Conservation (phyloP, 495 filamentous ascomycete species). For the Gamarada debralockiae region DNA sequence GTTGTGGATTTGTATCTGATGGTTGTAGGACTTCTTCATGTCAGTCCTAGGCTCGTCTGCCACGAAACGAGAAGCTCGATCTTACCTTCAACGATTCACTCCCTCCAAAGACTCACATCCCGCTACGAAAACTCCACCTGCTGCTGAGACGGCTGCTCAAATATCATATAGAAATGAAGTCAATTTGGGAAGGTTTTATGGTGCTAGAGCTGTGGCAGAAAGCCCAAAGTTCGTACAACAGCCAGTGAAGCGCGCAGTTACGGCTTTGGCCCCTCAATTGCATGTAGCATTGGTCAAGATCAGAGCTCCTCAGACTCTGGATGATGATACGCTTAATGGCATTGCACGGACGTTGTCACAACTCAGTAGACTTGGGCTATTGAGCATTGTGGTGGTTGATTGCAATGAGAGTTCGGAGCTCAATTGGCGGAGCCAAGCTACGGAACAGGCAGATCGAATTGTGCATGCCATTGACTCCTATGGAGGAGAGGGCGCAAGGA, state of each 20-base stretch:
- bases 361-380: slow-evolving; percentile 74
- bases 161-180: slow-evolving; percentile 34
- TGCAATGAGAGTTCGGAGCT: slow-evolving; percentile 34
- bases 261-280: slow-evolving; percentile 43
- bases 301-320: slow-evolving; percentile 62
- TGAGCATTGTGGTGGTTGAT: slow-evolving; percentile 78
- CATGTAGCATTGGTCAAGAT: slow-evolving; percentile 89
- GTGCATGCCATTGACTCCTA: slow-evolving; percentile 65
- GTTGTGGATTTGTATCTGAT: background rate
- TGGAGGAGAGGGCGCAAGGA: slow-evolving; percentile 60
- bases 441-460: slow-evolving; percentile 69
- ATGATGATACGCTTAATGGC: slow-evolving; percentile 64
- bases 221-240: slow-evolving; percentile 59
- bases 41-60: slow-evolving; percentile 79
- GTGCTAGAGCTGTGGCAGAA: slow-evolving; percentile 51
- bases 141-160: slow-evolving; percentile 7
- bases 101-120: slow-evolving; percentile 23
- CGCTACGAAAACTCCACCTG: background rate
- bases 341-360: slow-evolving; percentile 81
- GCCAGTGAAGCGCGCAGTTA: slow-evolving; percentile 31
- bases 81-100: slow-evolving; percentile 78
- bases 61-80: slow-evolving; percentile 85
- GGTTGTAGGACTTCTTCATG: slow-evolving; percentile 69
- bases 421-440: slow-evolving; percentile 40
- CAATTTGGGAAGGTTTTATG: slow-evolving; percentile 61